Evolutionary conservation across 2,329 filamentous ascomycete genomes (phyloP).

Genomic region (Microdochium trichocladiopsis): DNA sequence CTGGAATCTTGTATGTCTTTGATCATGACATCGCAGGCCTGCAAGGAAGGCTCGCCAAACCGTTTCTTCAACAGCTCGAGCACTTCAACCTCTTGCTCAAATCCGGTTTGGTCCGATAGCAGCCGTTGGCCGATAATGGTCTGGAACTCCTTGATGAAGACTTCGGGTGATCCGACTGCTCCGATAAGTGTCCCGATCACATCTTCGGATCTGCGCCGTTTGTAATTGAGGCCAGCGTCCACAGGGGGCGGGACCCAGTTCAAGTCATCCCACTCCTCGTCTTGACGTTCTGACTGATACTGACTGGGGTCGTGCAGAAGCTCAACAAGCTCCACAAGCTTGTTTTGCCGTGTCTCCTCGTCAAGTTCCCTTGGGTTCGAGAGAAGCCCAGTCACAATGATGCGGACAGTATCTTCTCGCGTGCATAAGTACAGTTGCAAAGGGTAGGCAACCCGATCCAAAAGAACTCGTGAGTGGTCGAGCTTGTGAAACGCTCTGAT

Average conservation of each 20-base stretch:
- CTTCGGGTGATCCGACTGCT: constrained; percentile 80
- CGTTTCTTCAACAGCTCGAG: constrained; percentile 81
- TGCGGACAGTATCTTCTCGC: constrained; percentile 69
- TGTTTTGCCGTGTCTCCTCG: constrained; percentile 33
- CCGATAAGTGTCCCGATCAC: constrained; percentile 86
- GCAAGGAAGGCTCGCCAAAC: constrained; percentile 78
- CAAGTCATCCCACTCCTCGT: constrained; percentile 81
- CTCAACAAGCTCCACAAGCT: constrained; percentile 58
- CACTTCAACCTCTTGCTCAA: constrained; percentile 74
- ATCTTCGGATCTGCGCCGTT: constrained; percentile 80
- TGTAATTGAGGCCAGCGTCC: constrained; percentile 89
- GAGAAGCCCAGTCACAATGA: constrained; percentile 69
- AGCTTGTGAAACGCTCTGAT: constrained; percentile 70
- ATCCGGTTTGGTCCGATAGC: constrained; percentile 57
- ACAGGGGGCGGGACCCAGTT: constrained; percentile 88
- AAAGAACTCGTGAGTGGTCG: constrained; percentile 69
- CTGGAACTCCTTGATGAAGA: constrained; percentile 92
- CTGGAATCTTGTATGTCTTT: constrained; percentile 83
- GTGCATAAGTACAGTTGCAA: constrained; percentile 71
- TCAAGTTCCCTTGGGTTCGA: constrained; percentile 47
- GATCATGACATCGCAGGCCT: constrained; percentile 96
- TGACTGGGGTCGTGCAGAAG: constrained; percentile 57
- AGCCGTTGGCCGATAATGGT: constrained; percentile 81
- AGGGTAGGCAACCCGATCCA: constrained; percentile 66
- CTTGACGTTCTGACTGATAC: constrained; percentile 40